Percentiles rank a stretch among this genome's conserved stretches.
Conservation (phyloP, 192 early-diverging fungal species). For the Chytriomyces sp. region DNA sequence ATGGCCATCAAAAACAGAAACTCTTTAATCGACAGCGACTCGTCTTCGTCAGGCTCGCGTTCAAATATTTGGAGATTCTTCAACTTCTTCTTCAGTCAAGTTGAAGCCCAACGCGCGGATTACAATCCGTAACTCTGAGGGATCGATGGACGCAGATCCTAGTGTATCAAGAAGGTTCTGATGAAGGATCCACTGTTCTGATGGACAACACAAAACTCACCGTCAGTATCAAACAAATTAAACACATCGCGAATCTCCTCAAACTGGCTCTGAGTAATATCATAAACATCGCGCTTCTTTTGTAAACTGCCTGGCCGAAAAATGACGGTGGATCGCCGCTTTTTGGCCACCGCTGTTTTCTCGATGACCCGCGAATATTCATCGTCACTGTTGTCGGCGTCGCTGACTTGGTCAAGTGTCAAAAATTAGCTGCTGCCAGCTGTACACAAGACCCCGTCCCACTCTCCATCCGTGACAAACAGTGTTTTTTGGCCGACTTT, state of each 20-base stretch:
- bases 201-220: not conserved
- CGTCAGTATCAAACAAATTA: slow-evolving; percentile 57
- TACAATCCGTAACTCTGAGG: slow-evolving; percentile 68
- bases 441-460: no score
- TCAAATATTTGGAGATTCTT: slow-evolving; percentile 54
- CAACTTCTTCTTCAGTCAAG: slow-evolving; percentile 63
- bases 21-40: slow-evolving; percentile 58
- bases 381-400: not conserved
- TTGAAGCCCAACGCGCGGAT: slow-evolving; percentile 78
- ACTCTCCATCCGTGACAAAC: no score
- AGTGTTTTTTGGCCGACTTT: no score
- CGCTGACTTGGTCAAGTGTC: not conserved
- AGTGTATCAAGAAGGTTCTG: no score
- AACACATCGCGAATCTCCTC: slow-evolving; percentile 46
- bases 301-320: not conserved
- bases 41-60: slow-evolving; percentile 32
- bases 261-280: slow-evolving; percentile 21
- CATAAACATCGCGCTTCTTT: slow-evolving; percentile 3
- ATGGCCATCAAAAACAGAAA: slow-evolving; percentile 56
- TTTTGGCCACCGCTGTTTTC: no score
- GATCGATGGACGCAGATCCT: slow-evolving; percentile 66
- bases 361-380: not conserved
- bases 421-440: no score
- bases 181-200: not conserved
- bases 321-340: not conserved